These are phyloP conservation scores for Prosopis cineraria DNA, from an alignment of 306 rosid species.

Conservation along the genomic window DNA sequence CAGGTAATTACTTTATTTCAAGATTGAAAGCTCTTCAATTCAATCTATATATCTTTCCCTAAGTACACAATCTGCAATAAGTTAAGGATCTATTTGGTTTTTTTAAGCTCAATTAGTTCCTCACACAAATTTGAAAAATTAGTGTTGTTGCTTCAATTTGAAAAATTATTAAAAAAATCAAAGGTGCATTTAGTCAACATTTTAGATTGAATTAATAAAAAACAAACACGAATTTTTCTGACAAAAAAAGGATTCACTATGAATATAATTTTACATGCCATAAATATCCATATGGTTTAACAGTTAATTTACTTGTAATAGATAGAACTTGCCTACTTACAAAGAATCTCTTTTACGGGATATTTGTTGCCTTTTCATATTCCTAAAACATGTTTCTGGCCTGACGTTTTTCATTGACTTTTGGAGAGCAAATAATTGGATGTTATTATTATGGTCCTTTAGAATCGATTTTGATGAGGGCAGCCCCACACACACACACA, in stretches of 20 bases:
- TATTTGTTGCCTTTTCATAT: neutral
- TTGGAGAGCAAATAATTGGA: neutral
- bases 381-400: neutral
- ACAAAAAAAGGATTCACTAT: neutral
- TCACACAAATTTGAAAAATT: too few species aligned
- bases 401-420: constrained; percentile 13
- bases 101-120: too few species aligned
- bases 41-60: too few species aligned
- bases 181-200: too few species aligned
- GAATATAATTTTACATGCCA: neutral
- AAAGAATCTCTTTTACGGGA: neutral
- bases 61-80: too few species aligned
- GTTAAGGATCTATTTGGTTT: too few species aligned
- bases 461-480: constrained; percentile 11
- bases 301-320: neutral
- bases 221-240: too few species aligned
- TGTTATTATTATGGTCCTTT: neutral
- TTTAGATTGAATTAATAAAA: too few species aligned
- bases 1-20: too few species aligned
- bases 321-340: neutral
- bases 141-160: too few species aligned
- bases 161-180: too few species aligned
- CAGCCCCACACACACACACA: too few species aligned
- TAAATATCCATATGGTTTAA: neutral
- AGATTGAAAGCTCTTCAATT: neutral